These are phyloP conservation scores for Cadophora luteo-olivacea DNA, from an alignment of 2,329 filamentous ascomycete genomes.

Conservation along the genomic window DNA sequence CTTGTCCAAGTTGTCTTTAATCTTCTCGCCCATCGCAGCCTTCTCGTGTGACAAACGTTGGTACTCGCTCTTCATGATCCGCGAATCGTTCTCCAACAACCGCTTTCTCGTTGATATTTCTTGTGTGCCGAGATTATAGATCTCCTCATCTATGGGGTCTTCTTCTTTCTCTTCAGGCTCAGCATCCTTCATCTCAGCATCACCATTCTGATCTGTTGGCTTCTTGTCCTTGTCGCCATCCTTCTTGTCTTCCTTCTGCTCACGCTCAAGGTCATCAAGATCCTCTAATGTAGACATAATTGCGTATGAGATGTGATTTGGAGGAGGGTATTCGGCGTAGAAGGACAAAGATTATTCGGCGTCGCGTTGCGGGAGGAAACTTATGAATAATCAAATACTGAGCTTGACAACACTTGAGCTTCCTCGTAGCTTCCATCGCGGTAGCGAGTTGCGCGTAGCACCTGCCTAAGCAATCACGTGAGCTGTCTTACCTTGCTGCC, in stretches of 20 bases:
- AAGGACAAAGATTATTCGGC: not conserved
- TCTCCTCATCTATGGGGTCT: constrained; percentile 89
- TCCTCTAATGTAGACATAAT: constrained; percentile 79
- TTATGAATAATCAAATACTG: constrained; percentile 17
- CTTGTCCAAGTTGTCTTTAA: constrained; percentile 98
- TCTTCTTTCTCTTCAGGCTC: constrained; percentile 73
- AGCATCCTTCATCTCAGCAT: constrained; percentile 91
- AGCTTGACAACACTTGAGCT: constrained; percentile 21
- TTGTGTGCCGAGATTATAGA: constrained; percentile 89
- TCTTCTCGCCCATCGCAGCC: constrained; percentile 95
- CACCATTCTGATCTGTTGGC: constrained; percentile 62
- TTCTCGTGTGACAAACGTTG: constrained; percentile 96
- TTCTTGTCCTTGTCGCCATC: constrained; percentile 63
- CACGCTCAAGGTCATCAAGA: constrained; percentile 76
- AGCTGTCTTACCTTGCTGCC: not conserved
- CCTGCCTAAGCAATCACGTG: constrained; percentile 15
- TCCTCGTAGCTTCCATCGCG: constrained; percentile 26
- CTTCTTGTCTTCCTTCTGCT: constrained; percentile 69
- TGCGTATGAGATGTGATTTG: constrained; percentile 27
- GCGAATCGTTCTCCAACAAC: constrained; percentile 94
- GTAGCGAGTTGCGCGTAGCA: constrained; percentile 18
- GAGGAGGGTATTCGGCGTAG: constrained; percentile 18
- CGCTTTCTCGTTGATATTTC: constrained; percentile 92
- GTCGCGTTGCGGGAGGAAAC: constrained; percentile 27
- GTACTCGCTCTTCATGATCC: constrained; percentile 98